phyloP scores from a whole-genome alignment of 2,329 filamentous ascomycete species.

The Diplodia mutila region DNA sequence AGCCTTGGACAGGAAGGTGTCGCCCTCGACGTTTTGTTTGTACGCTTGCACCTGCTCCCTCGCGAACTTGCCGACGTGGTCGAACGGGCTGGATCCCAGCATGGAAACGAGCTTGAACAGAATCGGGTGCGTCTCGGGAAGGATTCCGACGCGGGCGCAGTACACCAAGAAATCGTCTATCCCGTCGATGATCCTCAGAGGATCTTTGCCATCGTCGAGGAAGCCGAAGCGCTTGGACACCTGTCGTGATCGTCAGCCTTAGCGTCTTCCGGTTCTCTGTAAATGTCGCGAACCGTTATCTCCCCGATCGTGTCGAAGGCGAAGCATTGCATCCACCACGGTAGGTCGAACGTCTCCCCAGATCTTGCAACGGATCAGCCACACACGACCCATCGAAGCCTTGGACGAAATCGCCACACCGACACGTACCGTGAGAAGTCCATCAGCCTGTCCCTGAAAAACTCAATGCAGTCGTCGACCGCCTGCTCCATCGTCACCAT shows the following conservation, averaged over 20 bases:
- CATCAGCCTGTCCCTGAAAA: neutral
- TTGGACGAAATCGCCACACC: no score
- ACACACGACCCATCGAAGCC: no score
- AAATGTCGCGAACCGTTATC: slow-evolving; percentile 47
- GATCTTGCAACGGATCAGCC: neutral
- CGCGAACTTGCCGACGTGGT: neutral
- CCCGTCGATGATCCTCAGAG: slow-evolving; percentile 47
- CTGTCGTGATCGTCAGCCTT: slow-evolving; percentile 17
- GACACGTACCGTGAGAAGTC: neutral
- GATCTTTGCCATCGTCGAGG: slow-evolving; percentile 52
- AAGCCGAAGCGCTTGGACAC: slow-evolving; percentile 46
- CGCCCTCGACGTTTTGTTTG: neutral
- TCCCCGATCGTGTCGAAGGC: slow-evolving; percentile 58
- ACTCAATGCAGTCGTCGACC: slow-evolving; percentile 22
- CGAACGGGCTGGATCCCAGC: slow-evolving; percentile 29
- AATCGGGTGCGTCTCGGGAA: slow-evolving; percentile 44
- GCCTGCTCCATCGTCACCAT: slow-evolving; percentile 47
- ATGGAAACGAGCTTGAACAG: slow-evolving; percentile 36
- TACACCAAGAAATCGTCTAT: slow-evolving; percentile 45
- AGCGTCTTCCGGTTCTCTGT: neutral
- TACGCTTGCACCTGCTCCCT: neutral
- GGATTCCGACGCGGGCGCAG: slow-evolving; percentile 49
- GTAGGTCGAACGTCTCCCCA: slow-evolving; percentile 43
- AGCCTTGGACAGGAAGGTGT: slow-evolving; percentile 48
- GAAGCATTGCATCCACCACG: slow-evolving; percentile 53